Conservation (phyloP, 192 early-diverging fungal species). For the Coemansia sp. region DNA sequence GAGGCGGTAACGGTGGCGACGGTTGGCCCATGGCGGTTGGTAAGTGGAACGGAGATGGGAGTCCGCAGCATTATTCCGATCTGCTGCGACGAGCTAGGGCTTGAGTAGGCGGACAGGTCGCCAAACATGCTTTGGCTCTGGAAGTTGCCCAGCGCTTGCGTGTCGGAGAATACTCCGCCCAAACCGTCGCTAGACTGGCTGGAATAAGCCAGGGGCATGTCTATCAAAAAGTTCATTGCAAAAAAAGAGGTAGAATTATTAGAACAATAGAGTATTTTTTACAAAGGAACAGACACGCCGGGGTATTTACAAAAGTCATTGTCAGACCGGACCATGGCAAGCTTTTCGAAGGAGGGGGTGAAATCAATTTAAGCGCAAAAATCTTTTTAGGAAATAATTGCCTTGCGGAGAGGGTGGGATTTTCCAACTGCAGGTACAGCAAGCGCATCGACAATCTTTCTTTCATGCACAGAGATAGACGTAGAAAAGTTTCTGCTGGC, state of each 20-base stretch:
- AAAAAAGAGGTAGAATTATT: background rate
- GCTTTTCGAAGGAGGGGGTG: background rate
- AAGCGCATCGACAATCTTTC: background rate
- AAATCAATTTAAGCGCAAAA: background rate
- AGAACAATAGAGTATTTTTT: background rate
- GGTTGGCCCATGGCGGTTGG: background rate
- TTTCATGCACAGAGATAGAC: background rate
- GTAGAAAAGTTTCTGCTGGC: background rate
- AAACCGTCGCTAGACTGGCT: conserved; percentile 26
- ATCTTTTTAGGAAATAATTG: conserved; percentile 2
- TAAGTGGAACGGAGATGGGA: conserved; percentile 27
- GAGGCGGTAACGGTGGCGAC: background rate
- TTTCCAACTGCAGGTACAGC: background rate
- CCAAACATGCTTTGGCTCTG: background rate
- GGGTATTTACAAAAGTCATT: background rate
- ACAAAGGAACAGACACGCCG: background rate
- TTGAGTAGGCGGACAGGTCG: background rate
- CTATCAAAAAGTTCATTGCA: conserved; percentile 22
- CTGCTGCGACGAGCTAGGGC: conserved; percentile 15
- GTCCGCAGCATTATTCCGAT: conserved; percentile 32
- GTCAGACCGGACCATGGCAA: background rate
- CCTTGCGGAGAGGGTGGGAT: background rate
- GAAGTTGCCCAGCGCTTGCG: conserved; percentile 26
- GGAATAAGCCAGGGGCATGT: conserved; percentile 32
- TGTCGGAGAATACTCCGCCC: conserved; percentile 23